Evolutionary conservation across 78 protist species (phyloP), one percentile per base, ranked within the genome.

Genomic region (Dictyostelium firmibasis): DNA sequence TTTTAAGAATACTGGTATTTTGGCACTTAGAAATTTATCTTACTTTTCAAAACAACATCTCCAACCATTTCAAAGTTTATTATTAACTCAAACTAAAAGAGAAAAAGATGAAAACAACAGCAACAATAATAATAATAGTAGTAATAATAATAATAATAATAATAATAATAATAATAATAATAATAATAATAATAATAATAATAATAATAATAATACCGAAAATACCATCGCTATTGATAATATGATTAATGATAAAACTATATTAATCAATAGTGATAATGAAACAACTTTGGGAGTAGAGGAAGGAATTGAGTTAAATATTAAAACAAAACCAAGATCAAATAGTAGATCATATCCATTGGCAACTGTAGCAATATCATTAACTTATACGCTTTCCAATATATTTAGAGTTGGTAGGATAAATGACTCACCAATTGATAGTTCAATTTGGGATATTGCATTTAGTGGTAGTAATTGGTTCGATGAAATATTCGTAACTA

Each of bases 261-360:
- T 57, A 9, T 9, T 16, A 27, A 41, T 20, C 5, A 25, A 20
- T 62, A 25, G 20, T 4, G 33, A 62, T 2, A 25, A 74, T 29
- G 10, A 29, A 70, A 31, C 69, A 60, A 70, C 77, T 31, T 31
- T 29, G 10, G 36, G 8, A 14, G 33, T n/a, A n/a, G n/a, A 18
- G 16, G 81, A 74, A 5, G 29, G 31, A 33, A 74, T 36, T 74
- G 53, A 74, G 10, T 35, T 38, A 23, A 44, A 50, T 50, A 31
- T 31, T 9, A n/a, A n/a, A 41, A 36, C 67, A 3, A 79, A 74
- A 76, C 50, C 84, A 50, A 74, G 60, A 47, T 85, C 91, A 36
- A 76, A 64, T 29, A 82, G 86, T 82, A 50, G 75, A 89, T 78
- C 94, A 60, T 89, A 89, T 67, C 94, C 94, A 81, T 43, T 89